Conservation (phyloP, 129 eudicot genomes). For the Ambrosia artemisiifolia region DNA sequence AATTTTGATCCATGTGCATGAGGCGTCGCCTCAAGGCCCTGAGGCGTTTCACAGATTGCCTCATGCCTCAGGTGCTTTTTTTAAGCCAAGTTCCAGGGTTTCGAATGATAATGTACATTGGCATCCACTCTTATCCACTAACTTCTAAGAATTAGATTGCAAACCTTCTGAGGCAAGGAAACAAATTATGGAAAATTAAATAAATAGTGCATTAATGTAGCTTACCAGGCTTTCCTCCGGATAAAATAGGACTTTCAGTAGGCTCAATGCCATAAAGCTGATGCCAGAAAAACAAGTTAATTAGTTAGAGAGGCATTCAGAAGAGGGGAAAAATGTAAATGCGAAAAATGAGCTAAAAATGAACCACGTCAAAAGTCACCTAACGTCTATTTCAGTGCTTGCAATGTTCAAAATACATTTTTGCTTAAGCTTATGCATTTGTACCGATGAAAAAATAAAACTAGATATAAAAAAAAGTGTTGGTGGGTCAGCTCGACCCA, state of each 20-base stretch:
- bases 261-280: slow-evolving; percentile 76
- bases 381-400: background rate
- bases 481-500: background rate
- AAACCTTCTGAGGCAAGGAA: background rate
- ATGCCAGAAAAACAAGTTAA: background rate
- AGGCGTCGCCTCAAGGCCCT: too few species aligned
- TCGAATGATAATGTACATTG: too few species aligned
- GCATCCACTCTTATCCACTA: background rate
- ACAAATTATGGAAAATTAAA: slow-evolving; percentile 3
- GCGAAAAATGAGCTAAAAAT: background rate
- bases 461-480: background rate
- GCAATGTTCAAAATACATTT: background rate
- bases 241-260: slow-evolving; percentile 70
- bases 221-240: slow-evolving; percentile 98
- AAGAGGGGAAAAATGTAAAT: background rate
- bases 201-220: slow-evolving; percentile 7
- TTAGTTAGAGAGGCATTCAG: background rate
- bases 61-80: too few species aligned
- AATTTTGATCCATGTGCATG: too few species aligned
- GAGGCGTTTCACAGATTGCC: too few species aligned
- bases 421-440: background rate
- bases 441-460: background rate
- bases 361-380: background rate
- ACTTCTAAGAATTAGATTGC: background rate
- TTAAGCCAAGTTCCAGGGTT: too few species aligned